Conservation (phyloP, 2,329 filamentous ascomycete species). For the Verticillium isaacii region DNA sequence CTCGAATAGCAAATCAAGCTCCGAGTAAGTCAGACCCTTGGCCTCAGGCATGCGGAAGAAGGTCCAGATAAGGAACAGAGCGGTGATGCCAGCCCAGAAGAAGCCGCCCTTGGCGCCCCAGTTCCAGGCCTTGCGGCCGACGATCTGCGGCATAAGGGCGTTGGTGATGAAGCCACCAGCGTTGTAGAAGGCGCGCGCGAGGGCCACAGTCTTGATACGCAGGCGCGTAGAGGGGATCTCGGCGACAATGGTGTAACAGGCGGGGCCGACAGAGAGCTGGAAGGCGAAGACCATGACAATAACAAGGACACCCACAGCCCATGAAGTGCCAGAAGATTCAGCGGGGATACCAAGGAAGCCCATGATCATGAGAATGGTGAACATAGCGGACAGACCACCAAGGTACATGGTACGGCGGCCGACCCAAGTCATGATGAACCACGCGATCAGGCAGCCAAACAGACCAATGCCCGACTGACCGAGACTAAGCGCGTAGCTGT, state of each 20-base stretch:
- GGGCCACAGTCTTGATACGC: constrained; percentile 48
- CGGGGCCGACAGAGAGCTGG: constrained; percentile 49
- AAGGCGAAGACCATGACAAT: constrained; percentile 50
- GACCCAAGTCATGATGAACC: constrained; percentile 42
- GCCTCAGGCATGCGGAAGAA: constrained; percentile 50
- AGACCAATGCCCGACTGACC: constrained; percentile 46
- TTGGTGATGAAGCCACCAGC: constrained; percentile 46
- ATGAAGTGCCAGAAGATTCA: constrained; percentile 24
- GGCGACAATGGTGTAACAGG: constrained; percentile 46
- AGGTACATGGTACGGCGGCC: constrained; percentile 47
- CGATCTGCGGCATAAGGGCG: constrained; percentile 42
- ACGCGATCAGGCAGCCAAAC: constrained; percentile 45
- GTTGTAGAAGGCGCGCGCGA: constrained; percentile 43
- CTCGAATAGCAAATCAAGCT: constrained; percentile 38
- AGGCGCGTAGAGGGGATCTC: constrained; percentile 50
- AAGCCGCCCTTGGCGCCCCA: constrained; percentile 43
- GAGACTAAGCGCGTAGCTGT: constrained; percentile 41
- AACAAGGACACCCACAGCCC: constrained; percentile 41
- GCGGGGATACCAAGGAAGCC: constrained; percentile 22
- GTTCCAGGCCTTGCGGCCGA: constrained; percentile 41
- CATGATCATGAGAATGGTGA: constrained; percentile 33
- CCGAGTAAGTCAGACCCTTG: constrained; percentile 37
- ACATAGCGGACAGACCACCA: constrained; percentile 34
- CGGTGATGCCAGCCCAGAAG: constrained; percentile 43
- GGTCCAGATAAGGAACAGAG: constrained; percentile 44